These are phyloP conservation scores for Tricladium varicosporioides DNA, from an alignment of 2,329 filamentous ascomycete genomes.

Conservation along the genomic window DNA sequence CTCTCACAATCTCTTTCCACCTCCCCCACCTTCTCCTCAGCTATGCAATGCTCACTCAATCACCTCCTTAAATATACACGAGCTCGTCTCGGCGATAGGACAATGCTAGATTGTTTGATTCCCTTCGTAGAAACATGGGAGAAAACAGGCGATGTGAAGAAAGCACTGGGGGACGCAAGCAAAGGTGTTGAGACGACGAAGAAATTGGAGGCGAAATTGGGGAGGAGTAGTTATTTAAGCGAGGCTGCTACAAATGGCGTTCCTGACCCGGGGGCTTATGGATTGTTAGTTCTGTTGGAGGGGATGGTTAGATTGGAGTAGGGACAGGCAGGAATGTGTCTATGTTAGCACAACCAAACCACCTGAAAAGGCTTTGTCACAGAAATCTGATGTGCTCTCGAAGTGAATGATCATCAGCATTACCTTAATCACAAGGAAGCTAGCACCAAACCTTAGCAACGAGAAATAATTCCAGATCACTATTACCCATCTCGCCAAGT, in stretches of 20 bases:
- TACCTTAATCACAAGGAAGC: no score
- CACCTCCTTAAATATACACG: slow-evolving; percentile 29
- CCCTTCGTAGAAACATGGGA: slow-evolving; percentile 34
- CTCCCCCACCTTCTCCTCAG: slow-evolving; percentile 14
- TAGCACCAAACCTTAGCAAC: no score
- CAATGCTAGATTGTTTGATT: slow-evolving; percentile 34
- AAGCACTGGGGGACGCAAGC: slow-evolving; percentile 46
- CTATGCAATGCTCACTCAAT: slow-evolving; percentile 22
- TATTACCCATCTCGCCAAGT: no score
- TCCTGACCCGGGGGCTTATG: slow-evolving; percentile 54
- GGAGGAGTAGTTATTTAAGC: slow-evolving; percentile 52
- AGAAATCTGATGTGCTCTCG: no score
- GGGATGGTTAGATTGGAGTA: slow-evolving; percentile 6
- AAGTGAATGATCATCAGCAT: no score
- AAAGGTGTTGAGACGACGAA: slow-evolving; percentile 49
- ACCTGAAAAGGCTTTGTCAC: no score
- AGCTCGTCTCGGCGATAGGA: slow-evolving; percentile 32
- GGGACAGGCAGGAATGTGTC: no score
- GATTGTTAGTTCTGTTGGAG: slow-evolving; percentile 38
- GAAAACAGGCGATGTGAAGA: slow-evolving; percentile 41
- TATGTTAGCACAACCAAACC: no score
- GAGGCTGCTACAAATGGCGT: slow-evolving; percentile 47
- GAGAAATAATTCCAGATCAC: no score
- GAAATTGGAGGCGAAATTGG: slow-evolving; percentile 52
- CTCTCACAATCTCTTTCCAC: slow-evolving; percentile 20